Evolutionary conservation across 2,329 filamentous ascomycete species (phyloP), one percentile per base, ranked within the genome.

Genomic region (Diaporthe sp.): DNA sequence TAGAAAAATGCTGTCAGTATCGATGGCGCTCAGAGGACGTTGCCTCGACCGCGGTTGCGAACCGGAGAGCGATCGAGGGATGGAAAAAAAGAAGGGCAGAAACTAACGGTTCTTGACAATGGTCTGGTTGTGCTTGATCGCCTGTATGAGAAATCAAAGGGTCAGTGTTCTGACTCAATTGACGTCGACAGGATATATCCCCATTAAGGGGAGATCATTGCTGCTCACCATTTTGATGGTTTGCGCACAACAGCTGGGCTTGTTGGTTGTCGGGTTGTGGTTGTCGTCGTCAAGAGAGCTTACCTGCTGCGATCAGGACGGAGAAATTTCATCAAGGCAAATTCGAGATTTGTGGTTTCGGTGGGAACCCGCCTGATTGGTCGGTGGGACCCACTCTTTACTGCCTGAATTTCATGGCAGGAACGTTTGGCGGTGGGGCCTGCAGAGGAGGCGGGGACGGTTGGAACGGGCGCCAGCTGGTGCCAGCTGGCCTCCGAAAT

Each of bases 61-160:
- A 81, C 72, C 74, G 70, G 20, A 42, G 31, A 53, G 79, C 67
- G 77, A 70, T 75, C 74, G 80, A 79, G 78, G 75, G 47, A 13
- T 7, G 22, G 10, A 51, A 1, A 12, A 20, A 20, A 53, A 25
- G 20, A 77, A 77, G 78, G 78, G 76, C 80, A 78, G 79, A 75
- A 83, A 85, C 93, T 90, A 90, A 95, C 94, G 96, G 93, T 97
- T 98, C 92, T 96, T 94, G 87, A 94, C 94, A 88, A 98, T 94
- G 91, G 96, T 94, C 92, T 98, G 95, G 91, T 98, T 98, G 94
- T 98, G 95, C 93, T 98, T 98, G 95, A 98, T 98, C 92, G 96
- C 94, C 96, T 93, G 85, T 81, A 81, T 73, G 80, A 73, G 77
- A 74, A 82, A 81, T 78, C 82, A 78, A 81, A 80, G 70, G 84